Conservation (phyloP, 1,284 basidiomycete genomes). For the Rhodotorula mucilaginosa region DNA sequence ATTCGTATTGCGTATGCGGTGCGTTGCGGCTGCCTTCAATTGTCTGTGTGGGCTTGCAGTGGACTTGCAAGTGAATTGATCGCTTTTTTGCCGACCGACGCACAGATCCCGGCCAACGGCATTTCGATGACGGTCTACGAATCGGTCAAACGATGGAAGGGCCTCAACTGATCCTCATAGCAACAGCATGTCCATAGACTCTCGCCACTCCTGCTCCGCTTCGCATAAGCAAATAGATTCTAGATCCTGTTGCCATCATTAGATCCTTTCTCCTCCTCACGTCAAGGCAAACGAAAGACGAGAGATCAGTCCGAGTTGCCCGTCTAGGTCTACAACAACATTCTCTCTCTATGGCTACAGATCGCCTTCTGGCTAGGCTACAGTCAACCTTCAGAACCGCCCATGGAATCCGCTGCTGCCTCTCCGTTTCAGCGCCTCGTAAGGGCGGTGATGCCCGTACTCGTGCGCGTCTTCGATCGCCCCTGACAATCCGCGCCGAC, state of each 20-base stretch:
- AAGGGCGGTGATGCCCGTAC: neutral
- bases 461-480: neutral
- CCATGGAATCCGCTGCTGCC: neutral
- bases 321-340: neutral
- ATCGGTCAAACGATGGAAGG: slow-evolving; percentile 36
- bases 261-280: neutral
- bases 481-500: neutral
- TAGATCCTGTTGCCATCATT: neutral
- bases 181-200: neutral
- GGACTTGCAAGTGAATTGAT: too few species aligned
- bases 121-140: slow-evolving; percentile 42
- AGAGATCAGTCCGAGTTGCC: too few species aligned
- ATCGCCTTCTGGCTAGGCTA: too few species aligned
- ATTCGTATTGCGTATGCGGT: slow-evolving; percentile 40
- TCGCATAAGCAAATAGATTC: slow-evolving; percentile 4
- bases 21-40: neutral
- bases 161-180: slow-evolving; percentile 21
- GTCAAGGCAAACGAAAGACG: too few species aligned
- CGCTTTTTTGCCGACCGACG: too few species aligned
- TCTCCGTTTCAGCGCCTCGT: neutral
- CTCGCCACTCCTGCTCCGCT: neutral
- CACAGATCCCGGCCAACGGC: slow-evolving; percentile 41
- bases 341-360: too few species aligned
- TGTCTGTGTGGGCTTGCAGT: neutral
- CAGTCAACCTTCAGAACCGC: too few species aligned